Evolutionary conservation across 2,329 filamentous ascomycete genomes (phyloP).

Genomic region (Cytospora paraplurivora): DNA sequence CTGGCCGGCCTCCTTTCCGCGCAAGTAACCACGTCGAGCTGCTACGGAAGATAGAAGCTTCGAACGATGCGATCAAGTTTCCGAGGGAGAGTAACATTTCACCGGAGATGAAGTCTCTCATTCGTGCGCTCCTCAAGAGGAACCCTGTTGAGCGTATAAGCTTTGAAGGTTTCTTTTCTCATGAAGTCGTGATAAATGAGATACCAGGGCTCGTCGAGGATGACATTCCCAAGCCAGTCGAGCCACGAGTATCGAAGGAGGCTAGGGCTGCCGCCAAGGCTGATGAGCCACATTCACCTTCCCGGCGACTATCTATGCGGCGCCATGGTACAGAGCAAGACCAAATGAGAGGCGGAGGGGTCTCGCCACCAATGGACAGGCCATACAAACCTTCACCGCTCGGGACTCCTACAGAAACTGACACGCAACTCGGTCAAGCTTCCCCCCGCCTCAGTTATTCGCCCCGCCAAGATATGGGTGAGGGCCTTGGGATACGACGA

Average conservation of each 20-base stretch:
- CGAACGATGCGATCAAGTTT: slow-evolving; percentile 84
- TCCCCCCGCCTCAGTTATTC: slow-evolving; percentile 45
- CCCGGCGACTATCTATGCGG: slow-evolving; percentile 43
- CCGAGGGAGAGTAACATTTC: slow-evolving; percentile 71
- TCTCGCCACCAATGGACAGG: slow-evolving; percentile 46
- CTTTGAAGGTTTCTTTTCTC: slow-evolving; percentile 82
- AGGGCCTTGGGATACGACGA: slow-evolving; percentile 56
- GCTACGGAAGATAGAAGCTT: slow-evolving; percentile 85
- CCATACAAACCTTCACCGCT: slow-evolving; percentile 46
- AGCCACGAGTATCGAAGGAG: slow-evolving; percentile 41
- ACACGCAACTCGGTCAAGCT: slow-evolving; percentile 34
- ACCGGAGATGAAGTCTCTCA: slow-evolving; percentile 76
- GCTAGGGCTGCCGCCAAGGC: slow-evolving; percentile 36
- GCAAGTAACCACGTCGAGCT: slow-evolving; percentile 94
- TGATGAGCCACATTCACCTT: slow-evolving; percentile 36
- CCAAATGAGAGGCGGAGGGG: slow-evolving; percentile 38
- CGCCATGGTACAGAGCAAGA: slow-evolving; percentile 46
- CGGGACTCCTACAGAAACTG: slow-evolving; percentile 44
- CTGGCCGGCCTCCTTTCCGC: slow-evolving; percentile 85
- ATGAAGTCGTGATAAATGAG: slow-evolving; percentile 69
- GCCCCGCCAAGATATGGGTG: slow-evolving; percentile 48
- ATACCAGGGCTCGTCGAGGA: slow-evolving; percentile 84
- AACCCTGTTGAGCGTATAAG: slow-evolving; percentile 82
- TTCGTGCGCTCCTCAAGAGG: slow-evolving; percentile 79
- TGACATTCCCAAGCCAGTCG: slow-evolving; percentile 57